Conservation (phyloP, 306 rosid genomes). For the Quercus ilex region DNA sequence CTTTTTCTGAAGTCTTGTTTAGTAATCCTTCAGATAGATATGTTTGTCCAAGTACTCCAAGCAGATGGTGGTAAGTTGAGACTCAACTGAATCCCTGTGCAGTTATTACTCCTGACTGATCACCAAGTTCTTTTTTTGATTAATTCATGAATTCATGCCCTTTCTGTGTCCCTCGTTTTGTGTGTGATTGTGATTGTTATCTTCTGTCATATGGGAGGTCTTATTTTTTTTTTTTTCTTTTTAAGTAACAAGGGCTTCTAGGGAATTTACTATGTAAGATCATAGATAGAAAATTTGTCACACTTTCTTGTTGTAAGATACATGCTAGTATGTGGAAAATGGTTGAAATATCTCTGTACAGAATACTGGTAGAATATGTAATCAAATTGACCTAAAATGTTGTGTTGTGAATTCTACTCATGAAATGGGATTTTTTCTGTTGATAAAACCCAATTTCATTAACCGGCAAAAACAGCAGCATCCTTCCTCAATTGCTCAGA, state of each 20-base stretch:
- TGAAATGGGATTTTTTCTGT: background rate
- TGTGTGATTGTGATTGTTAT: background rate
- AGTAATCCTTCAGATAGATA: constrained; percentile 59
- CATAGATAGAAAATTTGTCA: background rate
- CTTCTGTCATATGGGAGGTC: background rate
- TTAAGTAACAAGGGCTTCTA: background rate
- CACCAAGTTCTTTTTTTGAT: background rate
- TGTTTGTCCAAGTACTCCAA: constrained; percentile 92
- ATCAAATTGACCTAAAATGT: background rate
- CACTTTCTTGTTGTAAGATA: background rate
- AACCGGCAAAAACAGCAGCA: no score
- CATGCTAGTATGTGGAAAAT: background rate
- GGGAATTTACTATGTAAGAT: background rate
- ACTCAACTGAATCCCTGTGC: constrained; percentile 1
- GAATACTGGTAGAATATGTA: background rate
- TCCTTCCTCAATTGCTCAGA: no score
- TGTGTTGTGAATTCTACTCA: constrained; percentile 2
- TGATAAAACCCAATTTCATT: no score
- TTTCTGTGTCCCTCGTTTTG: background rate
- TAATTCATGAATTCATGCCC: background rate
- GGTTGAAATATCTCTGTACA: background rate
- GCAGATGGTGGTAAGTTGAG: constrained; percentile 80
- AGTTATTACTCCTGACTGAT: background rate
- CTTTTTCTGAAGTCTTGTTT: constrained; percentile 19
- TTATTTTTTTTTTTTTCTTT: background rate